Percentiles rank a stretch among this genome's conserved stretches.
These are phyloP conservation scores for Grosmannia serpens DNA, from an alignment of 2,329 filamentous ascomycete genomes.

Conservation along the genomic window DNA sequence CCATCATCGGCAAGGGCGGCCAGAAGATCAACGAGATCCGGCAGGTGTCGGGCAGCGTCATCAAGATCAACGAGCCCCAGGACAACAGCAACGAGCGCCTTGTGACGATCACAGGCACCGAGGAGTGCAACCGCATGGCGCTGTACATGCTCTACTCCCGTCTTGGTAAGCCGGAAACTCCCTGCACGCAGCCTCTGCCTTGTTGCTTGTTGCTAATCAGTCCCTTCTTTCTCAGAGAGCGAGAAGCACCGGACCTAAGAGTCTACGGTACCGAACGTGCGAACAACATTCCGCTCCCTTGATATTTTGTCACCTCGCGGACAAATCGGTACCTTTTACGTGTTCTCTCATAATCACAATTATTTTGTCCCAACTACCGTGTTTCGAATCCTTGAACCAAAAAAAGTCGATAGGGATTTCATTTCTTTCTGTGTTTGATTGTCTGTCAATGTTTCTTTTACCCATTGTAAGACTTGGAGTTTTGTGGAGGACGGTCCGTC, in stretches of 20 bases:
- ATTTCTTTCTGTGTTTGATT: background rate
- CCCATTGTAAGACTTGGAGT: background rate
- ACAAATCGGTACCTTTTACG: background rate
- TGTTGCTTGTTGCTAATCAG: background rate
- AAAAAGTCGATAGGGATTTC: background rate
- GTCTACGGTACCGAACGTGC: background rate
- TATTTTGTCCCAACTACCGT: background rate
- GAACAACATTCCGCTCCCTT: background rate
- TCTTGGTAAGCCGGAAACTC: constrained; percentile 56
- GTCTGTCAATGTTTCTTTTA: background rate
- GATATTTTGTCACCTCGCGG: background rate
- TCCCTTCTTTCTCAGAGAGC: constrained; percentile 42
- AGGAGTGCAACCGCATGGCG: constrained; percentile 99
- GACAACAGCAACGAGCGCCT: constrained; percentile 98
- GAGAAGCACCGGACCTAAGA: constrained; percentile 62
- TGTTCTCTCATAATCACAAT: background rate
- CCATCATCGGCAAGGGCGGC: constrained; percentile 96
- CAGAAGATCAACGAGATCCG: constrained; percentile 99
- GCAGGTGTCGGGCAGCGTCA: constrained; percentile 91
- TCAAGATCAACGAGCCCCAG: constrained; percentile 99
- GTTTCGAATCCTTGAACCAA: background rate
- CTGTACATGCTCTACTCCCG: constrained; percentile 97
- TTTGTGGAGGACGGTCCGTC: background rate
- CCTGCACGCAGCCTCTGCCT: background rate
- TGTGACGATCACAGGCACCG: constrained; percentile 93